phyloP scores from a whole-genome alignment of 202 grass and related monocot genomes.

The Dendrocalamus latiflorus region DNA sequence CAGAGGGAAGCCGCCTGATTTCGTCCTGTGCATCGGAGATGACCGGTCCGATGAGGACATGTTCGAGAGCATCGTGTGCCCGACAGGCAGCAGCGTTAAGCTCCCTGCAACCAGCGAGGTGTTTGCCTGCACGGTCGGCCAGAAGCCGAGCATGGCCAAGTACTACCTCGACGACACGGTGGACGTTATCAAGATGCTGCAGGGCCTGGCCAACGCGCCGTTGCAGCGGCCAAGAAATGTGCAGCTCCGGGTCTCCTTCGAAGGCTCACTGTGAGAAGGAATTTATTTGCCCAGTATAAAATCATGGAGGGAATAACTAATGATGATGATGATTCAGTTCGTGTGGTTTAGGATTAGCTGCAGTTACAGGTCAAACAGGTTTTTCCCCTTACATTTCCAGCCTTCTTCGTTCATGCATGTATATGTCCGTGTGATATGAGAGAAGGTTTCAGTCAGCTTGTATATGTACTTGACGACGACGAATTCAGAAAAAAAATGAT shows the following conservation, averaged over 20 bases:
- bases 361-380: conserved; percentile 33
- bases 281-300: conserved; percentile 3
- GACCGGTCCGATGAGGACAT: conserved; percentile 97
- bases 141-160: conserved; percentile 98
- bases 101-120: conserved; percentile 64
- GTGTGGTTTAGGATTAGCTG: conserved; percentile 43
- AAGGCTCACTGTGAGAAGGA: conserved; percentile 53
- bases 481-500: conserved; percentile 34
- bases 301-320: conserved; percentile 12
- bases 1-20: conserved; percentile 55
- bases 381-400: neutral
- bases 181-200: conserved; percentile 91
- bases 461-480: conserved; percentile 52
- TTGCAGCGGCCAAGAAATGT: conserved; percentile 30
- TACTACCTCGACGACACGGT: conserved; percentile 95
- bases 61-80: conserved; percentile 88
- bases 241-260: conserved; percentile 69
- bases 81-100: conserved; percentile 39
- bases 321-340: conserved; percentile 19
- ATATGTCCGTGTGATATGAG: conserved; percentile 25
- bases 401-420: conserved; percentile 18
- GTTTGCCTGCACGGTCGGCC: conserved; percentile 92
- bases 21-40: conserved; percentile 88
- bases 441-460: conserved; percentile 20
- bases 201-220: conserved; percentile 61